Evolutionary conservation across 1,284 basidiomycete species (phyloP), one percentile per base, ranked within the genome.

Genomic region (Ganoderma meredithae): DNA sequence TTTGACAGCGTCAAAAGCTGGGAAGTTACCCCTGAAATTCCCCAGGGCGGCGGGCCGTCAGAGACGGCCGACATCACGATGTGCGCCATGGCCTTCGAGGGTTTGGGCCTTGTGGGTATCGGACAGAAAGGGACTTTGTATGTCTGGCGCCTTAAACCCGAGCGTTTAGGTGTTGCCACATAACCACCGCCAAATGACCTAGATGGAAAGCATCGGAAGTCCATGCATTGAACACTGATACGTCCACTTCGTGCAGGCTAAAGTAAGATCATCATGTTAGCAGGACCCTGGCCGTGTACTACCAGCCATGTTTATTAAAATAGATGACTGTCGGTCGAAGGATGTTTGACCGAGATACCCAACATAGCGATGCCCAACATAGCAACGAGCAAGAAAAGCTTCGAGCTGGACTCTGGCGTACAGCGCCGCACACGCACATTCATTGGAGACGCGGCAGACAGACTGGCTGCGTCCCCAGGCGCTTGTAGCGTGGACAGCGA

Each of bases 51-150:
- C 8, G 55, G 40, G 1, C 64, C 66, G 5, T 22, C 66, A 22
- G 68, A 64, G 27, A 39, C 71, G 7, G 67, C 71, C 33, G 71
- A 73, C n/a, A 67, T 76, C 43, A 64, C 22, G 15, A 40, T 61
- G 10, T 79, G 78, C 62, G 74, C 75, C 49, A 67, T 79, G 58
- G 75, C 73, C 5, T 75, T 64, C 49, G 71, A 72, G 4, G 77
- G 77, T 9, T 33, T 66, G 19, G 70, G 72, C 3, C 67, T 79
- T 17, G 43, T 77, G 0, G 76, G 74, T 27, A 65, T 75, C 19
- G 76, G 77, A 12, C 71, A 69, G 15, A 70, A 66, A 15, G 73
- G 76, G 6, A 75, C 72, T 31, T 41, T 79, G 63, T 76, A 66
- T 56, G 62, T 76, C 6, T 79, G 78, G 78, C 71, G 66, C 36